Percentiles rank a stretch among this genome's conserved stretches.
Conservation (phyloP, 495 filamentous ascomycete genomes). For the Mytilinidion resinicola region DNA sequence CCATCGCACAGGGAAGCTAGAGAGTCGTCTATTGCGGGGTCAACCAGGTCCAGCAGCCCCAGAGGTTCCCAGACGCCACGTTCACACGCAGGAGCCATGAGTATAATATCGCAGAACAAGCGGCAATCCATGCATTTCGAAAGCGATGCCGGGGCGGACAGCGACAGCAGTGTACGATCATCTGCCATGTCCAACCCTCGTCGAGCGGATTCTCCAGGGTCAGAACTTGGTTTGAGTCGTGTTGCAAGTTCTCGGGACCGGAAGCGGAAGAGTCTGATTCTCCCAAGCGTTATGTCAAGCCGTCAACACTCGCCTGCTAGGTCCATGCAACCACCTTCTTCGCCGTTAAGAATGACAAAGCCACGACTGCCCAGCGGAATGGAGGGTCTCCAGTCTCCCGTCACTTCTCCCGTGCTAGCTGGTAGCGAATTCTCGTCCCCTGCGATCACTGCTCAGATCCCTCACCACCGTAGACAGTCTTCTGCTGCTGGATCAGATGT, state of each 20-base stretch:
- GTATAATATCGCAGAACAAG: conserved; percentile 58
- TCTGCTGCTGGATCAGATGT: conserved; percentile 73
- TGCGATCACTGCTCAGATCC: conserved; percentile 44
- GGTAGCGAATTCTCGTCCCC: conserved; percentile 75
- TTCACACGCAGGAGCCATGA: conserved; percentile 67
- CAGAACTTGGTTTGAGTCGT: conserved; percentile 67
- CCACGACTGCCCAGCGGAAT: conserved; percentile 68
- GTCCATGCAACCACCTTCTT: conserved; percentile 61
- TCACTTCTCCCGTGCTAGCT: conserved; percentile 79
- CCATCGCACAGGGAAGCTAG: conserved; percentile 39
- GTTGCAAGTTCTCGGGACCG: conserved; percentile 66
- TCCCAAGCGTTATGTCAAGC: conserved; percentile 65
- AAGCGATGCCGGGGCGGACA: conserved; percentile 69
- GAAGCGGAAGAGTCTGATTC: conserved; percentile 74
- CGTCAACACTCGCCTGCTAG: conserved; percentile 83
- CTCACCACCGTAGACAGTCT: conserved; percentile 86
- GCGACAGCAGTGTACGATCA: conserved; percentile 81
- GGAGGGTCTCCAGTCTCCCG: conserved; percentile 75
- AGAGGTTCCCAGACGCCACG: conserved; percentile 81
- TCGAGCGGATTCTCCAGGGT: conserved; percentile 84
- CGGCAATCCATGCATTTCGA: conserved; percentile 68
- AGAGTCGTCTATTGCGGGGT: conserved; percentile 56
- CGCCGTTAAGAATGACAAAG: conserved; percentile 80
- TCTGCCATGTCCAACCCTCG: conserved; percentile 59
- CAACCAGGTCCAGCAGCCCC: conserved; percentile 81